A percentile compares a stretch with the other conserved stretches of the same genome.
Evolutionary conservation across 2,329 filamentous ascomycete species (phyloP).

Genomic region (Epicoccum nigrum): DNA sequence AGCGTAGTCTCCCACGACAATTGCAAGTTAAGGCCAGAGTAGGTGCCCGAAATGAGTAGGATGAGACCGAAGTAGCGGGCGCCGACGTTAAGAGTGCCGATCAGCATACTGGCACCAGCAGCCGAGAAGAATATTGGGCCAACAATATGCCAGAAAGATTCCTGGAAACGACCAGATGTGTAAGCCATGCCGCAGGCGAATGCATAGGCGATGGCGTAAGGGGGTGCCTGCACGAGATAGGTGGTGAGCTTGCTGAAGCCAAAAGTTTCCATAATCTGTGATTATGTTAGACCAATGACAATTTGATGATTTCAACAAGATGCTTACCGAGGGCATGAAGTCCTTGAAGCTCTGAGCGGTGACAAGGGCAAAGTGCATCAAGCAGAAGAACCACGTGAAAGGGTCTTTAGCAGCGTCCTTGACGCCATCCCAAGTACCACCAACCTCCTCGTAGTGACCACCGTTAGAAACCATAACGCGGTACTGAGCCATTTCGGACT

Average conservation of each 20-base stretch:
- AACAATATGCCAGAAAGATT: constrained; percentile 39
- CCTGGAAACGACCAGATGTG: constrained; percentile 36
- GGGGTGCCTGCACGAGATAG: constrained; percentile 52
- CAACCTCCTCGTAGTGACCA: constrained; percentile 48
- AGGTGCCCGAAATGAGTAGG: constrained; percentile 46
- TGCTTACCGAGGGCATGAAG: constrained; percentile 39
- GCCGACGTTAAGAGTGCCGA: constrained; percentile 37
- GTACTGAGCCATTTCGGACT: constrained; percentile 36
- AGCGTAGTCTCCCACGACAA: constrained; percentile 53
- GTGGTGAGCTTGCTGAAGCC: constrained; percentile 33
- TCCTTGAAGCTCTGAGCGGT: constrained; percentile 43
- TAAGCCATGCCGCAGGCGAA: constrained; percentile 33
- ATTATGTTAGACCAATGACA: neutral
- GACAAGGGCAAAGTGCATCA: constrained; percentile 49
- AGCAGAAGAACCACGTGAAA: constrained; percentile 50
- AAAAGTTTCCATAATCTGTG: constrained; percentile 31
- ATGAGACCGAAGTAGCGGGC: constrained; percentile 9
- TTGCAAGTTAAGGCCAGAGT: constrained; percentile 50
- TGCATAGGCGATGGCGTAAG: constrained; percentile 44
- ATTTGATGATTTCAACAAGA: neutral
- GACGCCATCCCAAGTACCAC: constrained; percentile 49
- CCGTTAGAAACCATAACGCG: constrained; percentile 38
- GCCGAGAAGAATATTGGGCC: constrained; percentile 30
- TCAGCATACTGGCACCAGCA: constrained; percentile 33
- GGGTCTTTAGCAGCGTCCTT: constrained; percentile 48